Evolutionary conservation across 2,329 filamentous ascomycete genomes (phyloP).

Genomic region (Volutella citrinella): DNA sequence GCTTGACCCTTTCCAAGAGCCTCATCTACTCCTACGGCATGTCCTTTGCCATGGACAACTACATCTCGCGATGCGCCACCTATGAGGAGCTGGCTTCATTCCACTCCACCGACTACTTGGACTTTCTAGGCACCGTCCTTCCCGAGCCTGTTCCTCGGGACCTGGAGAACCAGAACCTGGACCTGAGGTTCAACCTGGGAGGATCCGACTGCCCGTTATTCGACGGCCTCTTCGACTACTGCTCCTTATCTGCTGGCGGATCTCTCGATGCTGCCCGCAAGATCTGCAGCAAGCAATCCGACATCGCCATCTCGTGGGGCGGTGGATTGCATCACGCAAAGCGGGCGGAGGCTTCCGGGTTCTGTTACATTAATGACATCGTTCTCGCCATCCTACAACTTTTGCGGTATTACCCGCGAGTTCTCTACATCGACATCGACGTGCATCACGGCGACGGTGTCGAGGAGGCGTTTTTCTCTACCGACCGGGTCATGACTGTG

Average conservation of each 20-base stretch:
- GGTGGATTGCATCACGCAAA: constrained; percentile 96
- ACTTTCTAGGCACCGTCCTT: constrained; percentile 75
- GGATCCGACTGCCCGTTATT: constrained; percentile 96
- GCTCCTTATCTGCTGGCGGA: constrained; percentile 86
- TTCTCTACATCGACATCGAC: constrained; percentile 93
- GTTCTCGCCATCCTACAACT: constrained; percentile 90
- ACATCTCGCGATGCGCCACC: constrained; percentile 77
- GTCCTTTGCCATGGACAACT: constrained; percentile 95
- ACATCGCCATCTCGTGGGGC: constrained; percentile 97
- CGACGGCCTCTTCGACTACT: constrained; percentile 92
- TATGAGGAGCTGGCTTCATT: constrained; percentile 86
- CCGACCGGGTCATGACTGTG: constrained; percentile 85
- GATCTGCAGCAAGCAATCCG: constrained; percentile 79
- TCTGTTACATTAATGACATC: constrained; percentile 99
- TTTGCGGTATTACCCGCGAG: constrained; percentile 74
- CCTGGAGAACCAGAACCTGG: constrained; percentile 60
- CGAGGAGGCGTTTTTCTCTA: constrained; percentile 87
- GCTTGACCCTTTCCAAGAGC: constrained; percentile 90
- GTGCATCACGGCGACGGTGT: constrained; percentile 91
- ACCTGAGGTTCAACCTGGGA: constrained; percentile 77
- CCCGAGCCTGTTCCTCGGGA: constrained; percentile 63
- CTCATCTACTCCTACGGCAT: constrained; percentile 93
- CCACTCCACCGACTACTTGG: constrained; percentile 84
- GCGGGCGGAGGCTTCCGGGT: constrained; percentile 87
- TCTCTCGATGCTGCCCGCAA: constrained; percentile 90